A percentile compares a stretch with the other conserved stretches of the same genome.
Evolutionary conservation across 495 filamentous ascomycete genomes (phyloP).

Genomic region (Aspergillus biplanus): DNA sequence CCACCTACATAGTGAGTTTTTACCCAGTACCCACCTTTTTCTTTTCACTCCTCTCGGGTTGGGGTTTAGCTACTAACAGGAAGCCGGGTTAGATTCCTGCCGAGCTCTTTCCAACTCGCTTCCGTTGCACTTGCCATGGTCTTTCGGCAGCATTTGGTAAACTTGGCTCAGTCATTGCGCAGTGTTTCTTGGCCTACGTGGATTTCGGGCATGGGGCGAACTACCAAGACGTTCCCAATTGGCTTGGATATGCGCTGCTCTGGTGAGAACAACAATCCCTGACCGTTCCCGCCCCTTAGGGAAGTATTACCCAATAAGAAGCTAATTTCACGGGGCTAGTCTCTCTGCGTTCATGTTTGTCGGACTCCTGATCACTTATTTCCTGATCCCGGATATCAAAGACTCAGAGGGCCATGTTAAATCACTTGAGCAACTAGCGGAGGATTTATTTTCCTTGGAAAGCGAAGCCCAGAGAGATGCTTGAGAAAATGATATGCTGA

Average conservation of each 20-base stretch:
- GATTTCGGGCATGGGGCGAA: slow-evolving; percentile 16
- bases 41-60: neutral
- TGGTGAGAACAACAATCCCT: slow-evolving; percentile 8
- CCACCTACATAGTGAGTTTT: slow-evolving; percentile 19
- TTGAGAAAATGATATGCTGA: neutral
- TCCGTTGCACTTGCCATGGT: slow-evolving; percentile 21
- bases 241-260: slow-evolving; percentile 21
- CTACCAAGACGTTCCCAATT: slow-evolving; percentile 7
- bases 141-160: slow-evolving; percentile 18
- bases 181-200: slow-evolving; percentile 20
- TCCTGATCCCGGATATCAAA: slow-evolving; percentile 15
- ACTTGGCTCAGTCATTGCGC: slow-evolving; percentile 19
- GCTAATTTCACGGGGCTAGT: neutral
- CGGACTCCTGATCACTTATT: slow-evolving; percentile 16
- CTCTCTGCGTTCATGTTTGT: slow-evolving; percentile 19
- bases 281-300: neutral
- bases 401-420: slow-evolving; percentile 18
- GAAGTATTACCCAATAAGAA: neutral
- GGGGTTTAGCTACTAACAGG: neutral
- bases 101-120: slow-evolving; percentile 20
- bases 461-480: neutral
- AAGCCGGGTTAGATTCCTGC: slow-evolving; percentile 11
- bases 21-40: neutral
- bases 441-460: slow-evolving; percentile 7
- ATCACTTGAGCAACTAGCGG: slow-evolving; percentile 18